Base-by-base conservation (phyloP, 2,329 filamentous ascomycete genomes). In the Penicillium sp. region DNA sequence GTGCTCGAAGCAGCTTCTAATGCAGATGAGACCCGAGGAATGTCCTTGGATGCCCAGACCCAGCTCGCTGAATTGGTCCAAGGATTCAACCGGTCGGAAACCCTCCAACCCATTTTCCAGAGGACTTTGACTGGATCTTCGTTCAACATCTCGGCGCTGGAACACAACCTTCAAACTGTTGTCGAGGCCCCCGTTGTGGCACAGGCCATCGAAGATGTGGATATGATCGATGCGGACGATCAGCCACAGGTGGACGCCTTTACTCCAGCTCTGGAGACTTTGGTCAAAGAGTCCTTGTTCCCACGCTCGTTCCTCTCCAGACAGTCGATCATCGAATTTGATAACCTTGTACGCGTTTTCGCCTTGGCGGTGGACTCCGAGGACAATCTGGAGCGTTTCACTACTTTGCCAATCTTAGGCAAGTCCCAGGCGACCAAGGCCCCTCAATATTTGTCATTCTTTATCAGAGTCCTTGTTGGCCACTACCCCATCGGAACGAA, bases 401-500 rank as follows among this genome's bases (percentile, higher is more conserved):
- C 64, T n/a, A 62, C 66, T 7, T 57, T 79, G n/a, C 65, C 70
- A 25, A 60, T 76, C 25, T 75, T 73, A 51, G 68, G 59, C 49
- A 73, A 68, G 38, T 42, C 61, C 3, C 58, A 65, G 16, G 86
- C 84, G 1, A 73, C 82, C 34, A 80, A 83, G 46, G 80, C 84
- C 35, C 82, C 85, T 38, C 83, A 89, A 23, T 91, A 88, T 64
- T 77, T 91, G 54, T 87, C 85, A 16, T 93, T 96, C 70, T 86
- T 93, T 61, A 80, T 87, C 54, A 82, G 86, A 51, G 82, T 91
- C 16, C 91, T 89, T 84, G 89, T 83, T 55, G 86, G 88, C 0
- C 79, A 85, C 1, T 87, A 87, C 66, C 87, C 90, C 7, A 84
- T 84, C 2, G 75, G 89, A 44, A 86, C 86, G 3, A 85, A 89